Evolutionary conservation across 495 filamentous ascomycete genomes (phyloP).

Genomic region (Neurospora tetraspora): DNA sequence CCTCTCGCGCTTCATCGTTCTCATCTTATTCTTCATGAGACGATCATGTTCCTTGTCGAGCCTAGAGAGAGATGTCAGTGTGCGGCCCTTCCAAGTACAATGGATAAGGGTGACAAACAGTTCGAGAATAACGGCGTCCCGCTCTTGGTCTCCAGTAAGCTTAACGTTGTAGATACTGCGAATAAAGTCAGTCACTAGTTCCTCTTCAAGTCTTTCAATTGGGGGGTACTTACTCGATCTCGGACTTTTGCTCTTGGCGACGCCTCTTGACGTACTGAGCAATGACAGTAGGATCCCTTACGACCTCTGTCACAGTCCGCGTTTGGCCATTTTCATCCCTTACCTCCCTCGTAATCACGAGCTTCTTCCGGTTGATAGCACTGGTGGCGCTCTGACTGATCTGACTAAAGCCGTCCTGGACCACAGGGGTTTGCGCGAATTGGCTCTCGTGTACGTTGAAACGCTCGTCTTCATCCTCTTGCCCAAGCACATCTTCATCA

Average conservation of each 20-base stretch:
- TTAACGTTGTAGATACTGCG: conserved; percentile 37
- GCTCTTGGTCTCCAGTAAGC: conserved; percentile 68
- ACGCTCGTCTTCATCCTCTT: conserved; percentile 45
- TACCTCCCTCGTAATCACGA: conserved; percentile 63
- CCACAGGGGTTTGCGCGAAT: conserved; percentile 26
- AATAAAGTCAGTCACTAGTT: conserved; percentile 12
- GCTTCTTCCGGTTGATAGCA: conserved; percentile 54
- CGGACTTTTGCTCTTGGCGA: conserved; percentile 48
- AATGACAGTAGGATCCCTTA: conserved; percentile 67
- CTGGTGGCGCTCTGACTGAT: conserved; percentile 69
- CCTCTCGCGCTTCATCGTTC: conserved; percentile 82
- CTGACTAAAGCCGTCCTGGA: conserved; percentile 67
- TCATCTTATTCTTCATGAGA: conserved; percentile 82
- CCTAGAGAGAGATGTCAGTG: conserved; percentile 26
- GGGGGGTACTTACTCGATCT: conserved; percentile 49
- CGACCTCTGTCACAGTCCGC: conserved; percentile 47
- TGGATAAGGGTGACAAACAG: conserved; percentile 16
- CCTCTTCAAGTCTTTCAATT: not conserved
- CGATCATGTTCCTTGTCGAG: conserved; percentile 69
- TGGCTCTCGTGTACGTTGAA: conserved; percentile 37
- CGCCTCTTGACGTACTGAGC: conserved; percentile 48
- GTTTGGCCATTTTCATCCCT: conserved; percentile 53
- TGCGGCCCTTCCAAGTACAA: not conserved
- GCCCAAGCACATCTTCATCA: conserved; percentile 56
- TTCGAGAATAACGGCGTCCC: conserved; percentile 26